Evolutionary conservation across 108 stramenopile genomes (phyloP), one percentile per base, ranked within the genome.

Genomic region (Cyclotella sp.): DNA sequence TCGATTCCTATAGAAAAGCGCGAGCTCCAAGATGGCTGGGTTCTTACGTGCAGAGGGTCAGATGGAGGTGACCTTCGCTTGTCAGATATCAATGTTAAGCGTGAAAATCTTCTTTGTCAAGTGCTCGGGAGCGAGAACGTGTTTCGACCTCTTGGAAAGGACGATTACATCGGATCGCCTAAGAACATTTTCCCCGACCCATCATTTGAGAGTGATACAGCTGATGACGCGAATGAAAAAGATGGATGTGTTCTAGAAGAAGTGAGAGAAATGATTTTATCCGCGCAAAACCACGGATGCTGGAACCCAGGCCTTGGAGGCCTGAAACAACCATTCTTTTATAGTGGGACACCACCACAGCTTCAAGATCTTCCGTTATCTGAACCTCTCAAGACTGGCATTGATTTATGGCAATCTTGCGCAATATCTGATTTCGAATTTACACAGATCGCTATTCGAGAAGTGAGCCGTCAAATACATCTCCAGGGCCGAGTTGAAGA

Each of bases 351-450:
- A 9, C 79, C 83, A 28, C 73, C 83, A 1, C 88, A 75, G 14
- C 79, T 95, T 22, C 44, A 75, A 8, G 89, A 86, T 44, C 85
- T 93, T 27, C 92, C 92, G 34, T 55, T 95, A 27, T 91, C 92
- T 45, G 72, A 82, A 39, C 84, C 88, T 0, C 77, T 95, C 26
- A 89, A 91, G 60, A 86, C 88, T 76, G 90, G 76, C 29, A 92
- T 95, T 19, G 92, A 93, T 54, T 85, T 92, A 11, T 95, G 95
- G 95, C 78, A 90, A 58, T 84, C 87, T 39, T 65, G 88, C 19
- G 90, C 90, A 77, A 92, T 93, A 60, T 89, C 89, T 64, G 95
- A 95, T 68, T 92, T 93, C 62, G 92, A 95, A 60, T 74, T 95
- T 18, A 66, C 93, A 16, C 90, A 93, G 69, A 86, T 93, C 55